Base-by-base conservation (phyloP, 176 grass and related monocot genomes). In the Themeda triandra region DNA sequence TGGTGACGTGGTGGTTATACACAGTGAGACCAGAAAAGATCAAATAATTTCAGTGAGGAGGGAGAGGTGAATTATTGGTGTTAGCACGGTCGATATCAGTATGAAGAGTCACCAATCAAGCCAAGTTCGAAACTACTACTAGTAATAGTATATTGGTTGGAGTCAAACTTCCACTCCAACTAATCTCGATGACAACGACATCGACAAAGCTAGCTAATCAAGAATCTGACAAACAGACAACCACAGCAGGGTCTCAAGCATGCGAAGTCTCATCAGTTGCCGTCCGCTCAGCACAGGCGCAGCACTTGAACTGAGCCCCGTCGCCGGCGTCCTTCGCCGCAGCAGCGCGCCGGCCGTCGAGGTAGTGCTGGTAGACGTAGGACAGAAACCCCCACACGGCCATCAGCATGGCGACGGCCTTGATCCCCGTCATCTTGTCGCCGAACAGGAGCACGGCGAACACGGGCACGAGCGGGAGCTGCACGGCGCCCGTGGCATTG, bases 331-430 rank as follows among this genome's bases (percentile, higher is more conserved):
- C 51, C 3, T 66, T 36, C 35, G 58, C 40, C 1, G 46, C 51
- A 33, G 59, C 63, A 4, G 18, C 70, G 12, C 71, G 39, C 30
- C 68, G 67, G 67, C 80, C 77, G 73, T 95, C 90, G 37, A 95
- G 53, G 92, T 93, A 88, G 46, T 91, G 87, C 60, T 98, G 95
- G 72, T 95, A 95, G 0, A 91, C 63, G 78, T 95, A 95, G 13
- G 95, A 93, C 25, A 87, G 49, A 45, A 98, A 98, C 0, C 95
- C 95, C 95, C 95, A 97, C 0, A 94, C 4, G 3, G 92, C 92
- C 63, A 97, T 90, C 80, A 97, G 76, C 84, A 97, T 83, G 18
- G 95, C 72, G 3, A 97, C 69, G 6, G 73, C 66, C 86, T 91
- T 97, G 59, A 92, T 63, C 3, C 92, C 92, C 29, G 93, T 82